Base-by-base conservation (phyloP, 495 filamentous ascomycete genomes). In the Echria macrotheca region DNA sequence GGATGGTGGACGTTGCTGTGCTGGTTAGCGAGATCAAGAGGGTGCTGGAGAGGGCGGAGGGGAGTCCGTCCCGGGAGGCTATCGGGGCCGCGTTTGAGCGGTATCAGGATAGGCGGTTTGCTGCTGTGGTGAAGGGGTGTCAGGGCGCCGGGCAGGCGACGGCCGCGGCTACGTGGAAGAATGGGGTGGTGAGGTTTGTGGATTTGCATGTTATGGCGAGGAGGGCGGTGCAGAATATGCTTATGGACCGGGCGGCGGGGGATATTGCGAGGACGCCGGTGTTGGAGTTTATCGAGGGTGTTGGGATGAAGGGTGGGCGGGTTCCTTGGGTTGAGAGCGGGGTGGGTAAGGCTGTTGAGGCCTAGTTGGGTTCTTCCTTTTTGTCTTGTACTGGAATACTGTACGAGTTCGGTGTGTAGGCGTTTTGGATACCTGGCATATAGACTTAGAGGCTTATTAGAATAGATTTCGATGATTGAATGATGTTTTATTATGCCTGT, bases 1-100 rank as follows among this genome's bases (percentile, higher is more conserved):
- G 69, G 3, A 64, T 76, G 0, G 64, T 68, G 55, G 70, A 66
- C 25, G 66, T 69, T 9, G 71, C 70, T 5, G 64, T 60, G 0
- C 56, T 80, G 0, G 64, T 62, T 8, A 79, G 77, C 52, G 40
- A 40, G 23, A 35, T 54, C 35, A 10, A 6, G 31, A 17, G 33
- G 38, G 19, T 41, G 8, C 5, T 12, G 19, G n/a, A 7, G 21
- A 18, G 10, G 21, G 12, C n/a, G 18, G 17, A 5, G 4, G 31
- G 18, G n/a, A 28, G 22, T 9, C 12, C n/a, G 17, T 44, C 11
- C 17, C 40, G 7, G 17, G 38, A 41, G 38, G 38, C 17, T 5
- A 47, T 38, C 3, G n/a, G 23, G 11, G 7, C 17, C 10, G 47
- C 47, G n/a, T 50, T 50, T 36, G 29, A 24, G 35, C 19, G 11